A percentile compares a stretch with the other conserved stretches of the same genome.
Evolutionary conservation across 1,284 basidiomycete genomes (phyloP).

Genomic region (Trichosporon ovoides): DNA sequence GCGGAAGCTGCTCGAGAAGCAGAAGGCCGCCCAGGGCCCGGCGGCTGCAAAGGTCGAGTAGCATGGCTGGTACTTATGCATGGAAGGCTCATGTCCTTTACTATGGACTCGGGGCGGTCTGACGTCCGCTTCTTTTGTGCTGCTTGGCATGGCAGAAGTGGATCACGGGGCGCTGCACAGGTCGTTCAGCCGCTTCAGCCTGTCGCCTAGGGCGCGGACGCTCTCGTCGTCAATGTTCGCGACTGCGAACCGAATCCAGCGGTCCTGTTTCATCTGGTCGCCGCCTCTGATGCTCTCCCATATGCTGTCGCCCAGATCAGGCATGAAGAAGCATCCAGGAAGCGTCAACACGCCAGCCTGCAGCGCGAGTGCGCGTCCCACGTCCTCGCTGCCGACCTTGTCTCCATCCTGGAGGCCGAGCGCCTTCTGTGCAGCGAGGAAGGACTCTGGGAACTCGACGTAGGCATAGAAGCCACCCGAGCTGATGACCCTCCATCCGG

Average conservation of each 20-base stretch:
- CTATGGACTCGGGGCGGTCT: not conserved
- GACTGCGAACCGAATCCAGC: conserved; percentile 58
- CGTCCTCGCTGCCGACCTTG: conserved; percentile 50
- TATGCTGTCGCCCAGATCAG: conserved; percentile 32
- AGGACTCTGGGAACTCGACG: conserved; percentile 61
- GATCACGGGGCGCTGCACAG: conserved; percentile 11
- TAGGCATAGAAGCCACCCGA: conserved; percentile 72
- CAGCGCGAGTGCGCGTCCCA: conserved; percentile 59
- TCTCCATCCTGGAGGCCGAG: conserved; percentile 55
- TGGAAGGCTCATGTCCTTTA: conserved; percentile 5
- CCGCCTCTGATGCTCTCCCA: conserved; percentile 30
- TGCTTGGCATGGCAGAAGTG: not conserved
- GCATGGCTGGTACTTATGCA: conserved; percentile 6
- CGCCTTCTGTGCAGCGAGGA: conserved; percentile 49
- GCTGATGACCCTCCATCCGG: conserved; percentile 59
- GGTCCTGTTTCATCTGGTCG: conserved; percentile 32
- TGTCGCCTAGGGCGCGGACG: conserved; percentile 57
- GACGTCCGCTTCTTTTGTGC: not conserved
- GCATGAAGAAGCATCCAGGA: conserved; percentile 65
- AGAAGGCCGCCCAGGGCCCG: conserved; percentile 21
- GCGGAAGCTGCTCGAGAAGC: conserved; percentile 39
- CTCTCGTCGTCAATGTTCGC: conserved; percentile 69
- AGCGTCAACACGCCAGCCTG: conserved; percentile 64
- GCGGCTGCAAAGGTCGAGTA: conserved; percentile 17
- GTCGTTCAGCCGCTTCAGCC: conserved; percentile 54